Evolutionary conservation across 306 rosid species (phyloP).

Genomic region (Castanea mollissima): DNA sequence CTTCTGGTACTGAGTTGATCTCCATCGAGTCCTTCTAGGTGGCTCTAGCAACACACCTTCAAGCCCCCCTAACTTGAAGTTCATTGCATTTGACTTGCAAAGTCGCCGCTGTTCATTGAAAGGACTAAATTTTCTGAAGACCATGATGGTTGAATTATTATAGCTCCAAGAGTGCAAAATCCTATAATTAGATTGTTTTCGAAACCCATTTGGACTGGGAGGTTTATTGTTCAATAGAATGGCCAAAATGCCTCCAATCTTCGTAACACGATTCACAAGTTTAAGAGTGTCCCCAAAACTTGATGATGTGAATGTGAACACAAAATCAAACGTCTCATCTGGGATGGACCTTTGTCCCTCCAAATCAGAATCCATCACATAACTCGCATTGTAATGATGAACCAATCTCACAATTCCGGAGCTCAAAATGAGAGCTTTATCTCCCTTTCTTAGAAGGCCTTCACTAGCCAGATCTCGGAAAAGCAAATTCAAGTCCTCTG

Average conservation of each 20-base stretch:
- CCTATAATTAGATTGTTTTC: constrained; percentile 39
- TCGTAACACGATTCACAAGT: constrained; percentile 50
- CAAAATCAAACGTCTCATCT: constrained; percentile 51
- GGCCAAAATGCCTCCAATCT: constrained; percentile 57
- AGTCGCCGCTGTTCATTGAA: constrained; percentile 34
- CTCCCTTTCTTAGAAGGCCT: constrained; percentile 40
- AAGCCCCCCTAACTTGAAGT: constrained; percentile 29
- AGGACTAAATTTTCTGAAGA: constrained; percentile 38
- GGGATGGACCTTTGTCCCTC: constrained; percentile 34
- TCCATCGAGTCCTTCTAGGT: constrained; percentile 21
- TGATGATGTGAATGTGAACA: constrained; percentile 29
- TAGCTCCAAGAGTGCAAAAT: constrained; percentile 44
- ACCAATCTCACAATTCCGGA: constrained; percentile 25
- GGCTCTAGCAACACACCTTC: constrained; percentile 62
- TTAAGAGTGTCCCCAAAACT: constrained; percentile 29
- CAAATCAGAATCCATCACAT: constrained; percentile 37
- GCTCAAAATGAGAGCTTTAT: constrained; percentile 49
- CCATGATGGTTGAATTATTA: constrained; percentile 42
- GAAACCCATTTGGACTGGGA: constrained; percentile 23
- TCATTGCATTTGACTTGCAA: constrained; percentile 27
- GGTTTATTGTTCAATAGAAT: constrained; percentile 37
- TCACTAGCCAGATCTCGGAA: constrained; percentile 56
- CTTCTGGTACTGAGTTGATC: constrained; percentile 32
- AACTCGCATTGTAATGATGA: constrained; percentile 19
- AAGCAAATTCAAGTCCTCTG: constrained; percentile 40